Base-by-base conservation (phyloP, 2,329 filamentous ascomycete genomes). In the Pseudocercospora eumusae region DNA sequence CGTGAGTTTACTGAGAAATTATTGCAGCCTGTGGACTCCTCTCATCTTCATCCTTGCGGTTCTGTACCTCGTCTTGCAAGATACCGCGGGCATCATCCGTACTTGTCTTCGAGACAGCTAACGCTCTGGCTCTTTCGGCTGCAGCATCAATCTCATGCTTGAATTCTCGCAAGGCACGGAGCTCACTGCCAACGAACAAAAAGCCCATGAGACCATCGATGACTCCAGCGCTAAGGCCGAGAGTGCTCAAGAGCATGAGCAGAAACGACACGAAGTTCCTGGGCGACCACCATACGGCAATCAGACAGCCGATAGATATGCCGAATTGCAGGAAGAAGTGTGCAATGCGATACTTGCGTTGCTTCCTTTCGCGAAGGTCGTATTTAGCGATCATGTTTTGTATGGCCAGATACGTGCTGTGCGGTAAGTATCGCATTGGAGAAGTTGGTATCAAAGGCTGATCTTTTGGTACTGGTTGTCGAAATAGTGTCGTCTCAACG, bases 91-190 rank as follows among this genome's bases (percentile, higher is more conserved):
- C 47, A 27, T 54, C 57, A 11, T 33, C 45, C 2, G 44, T 47
- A 25, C 44, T 47, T 2, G 23, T 21, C 47, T 28, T 25, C 4
- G 47, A 28, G 4, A 23, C 57, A 42, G 42, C 27, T 21, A 50
- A 23, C 31, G 28, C 63, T 54, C 63, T 62, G 21, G 75, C 75
- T 49, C 63, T 65, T 27, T 66, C 63, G 64, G 75, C 87, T 11
- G 88, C 88, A 73, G 90, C 93, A 56, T 80, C 80, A 25, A 98
- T 88, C 76, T 99, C 95, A 90, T 92, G 97, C 74, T 95, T 87
- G 77, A 98, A 98, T 79, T 99, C 95, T 70, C 86, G 88, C 59
- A 99, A 79, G 3, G 89, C 88, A 62, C 92, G 84, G 62, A 97
- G 77, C 78, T 99, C 95, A 64, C 87, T 87, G 10, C 89, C 88